Base-by-base conservation (phyloP, 2,329 filamentous ascomycete genomes). In the Penicillium brasilianum region DNA sequence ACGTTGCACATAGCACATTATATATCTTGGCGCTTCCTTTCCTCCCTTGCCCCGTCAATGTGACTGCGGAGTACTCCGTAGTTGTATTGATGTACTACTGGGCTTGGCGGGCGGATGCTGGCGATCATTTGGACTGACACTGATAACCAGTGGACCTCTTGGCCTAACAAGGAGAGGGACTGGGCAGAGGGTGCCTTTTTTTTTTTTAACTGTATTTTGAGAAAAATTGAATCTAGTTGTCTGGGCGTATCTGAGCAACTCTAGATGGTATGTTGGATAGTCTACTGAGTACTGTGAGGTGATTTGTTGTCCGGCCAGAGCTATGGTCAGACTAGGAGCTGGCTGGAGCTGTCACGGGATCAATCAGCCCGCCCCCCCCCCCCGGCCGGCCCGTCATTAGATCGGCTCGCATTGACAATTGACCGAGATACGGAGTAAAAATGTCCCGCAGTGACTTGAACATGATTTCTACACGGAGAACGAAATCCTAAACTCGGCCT, bases 31-130 rank as follows among this genome's bases (percentile, higher is more conserved):
- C 30, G 10, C 5, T 34, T 50, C n/a, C 46, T 32, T 28, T 28
- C 28, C 28, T 34, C 46, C n/a, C n/a, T 48, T 30, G 14, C 13
- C 14, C 44, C 44, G 25, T 18, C 3, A 41, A 18, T 41, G 16
- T 18, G 41, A 44, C n/a, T 22, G 7, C 25, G 25, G 25, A 28
- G 25, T 28, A 6, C 25, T 16, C n/a, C n/a, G n/a, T n/a, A n/a
- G n/a, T n/a, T n/a, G n/a, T n/a, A n/a, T n/a, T n/a, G n/a, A n/a
- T n/a, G 32, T 34, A 34, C 32, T 34, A 49, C 28, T 34, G 30
- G 28, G 16, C 46, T 50, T 50, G 46, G 46, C 46, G 46, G 44
- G 46, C 25, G 46, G 46, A 34, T 32, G 46, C 2, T 48, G 44
- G n/a, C 11, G 44, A 48, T 48, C 44, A 25, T 48, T n/a, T 30